phyloP scores from a whole-genome alignment of 2,329 filamentous ascomycete species.

The Chrysoporthe cubensis region DNA sequence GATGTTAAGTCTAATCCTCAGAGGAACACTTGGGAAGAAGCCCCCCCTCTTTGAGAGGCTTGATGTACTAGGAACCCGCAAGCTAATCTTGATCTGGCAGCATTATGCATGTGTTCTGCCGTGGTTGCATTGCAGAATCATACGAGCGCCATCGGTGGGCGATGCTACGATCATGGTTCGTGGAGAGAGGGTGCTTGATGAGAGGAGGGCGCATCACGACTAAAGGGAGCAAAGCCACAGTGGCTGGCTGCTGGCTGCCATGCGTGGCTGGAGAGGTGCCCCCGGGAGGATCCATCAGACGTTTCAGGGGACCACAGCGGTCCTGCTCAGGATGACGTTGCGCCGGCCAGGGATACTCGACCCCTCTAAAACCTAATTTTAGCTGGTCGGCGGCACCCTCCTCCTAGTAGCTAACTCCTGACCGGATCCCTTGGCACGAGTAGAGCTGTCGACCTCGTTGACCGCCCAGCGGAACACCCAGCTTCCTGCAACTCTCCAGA shows the following conservation, averaged over 20 bases:
- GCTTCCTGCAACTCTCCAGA: neutral
- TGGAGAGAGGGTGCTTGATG: too few relatives aligned
- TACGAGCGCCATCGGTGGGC: too few relatives aligned
- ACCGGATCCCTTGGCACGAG: neutral
- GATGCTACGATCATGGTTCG: too few relatives aligned
- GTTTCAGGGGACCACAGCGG: neutral
- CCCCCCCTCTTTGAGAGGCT: too few relatives aligned
- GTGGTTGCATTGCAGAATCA: neutral
- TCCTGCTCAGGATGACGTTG: conserved; percentile 17
- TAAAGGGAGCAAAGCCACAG: neutral
- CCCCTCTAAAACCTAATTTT: conserved; percentile 17
- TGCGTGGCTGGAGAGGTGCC: neutral
- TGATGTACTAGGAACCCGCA: neutral
- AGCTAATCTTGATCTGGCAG: neutral
- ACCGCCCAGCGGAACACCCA: conserved; percentile 11
- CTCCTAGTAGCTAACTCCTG: neutral
- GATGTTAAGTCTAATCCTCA: too few relatives aligned
- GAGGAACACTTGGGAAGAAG: neutral
- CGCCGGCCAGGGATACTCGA: conserved; percentile 9
- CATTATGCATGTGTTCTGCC: neutral
- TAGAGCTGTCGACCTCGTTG: conserved; percentile 2
- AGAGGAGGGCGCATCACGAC: neutral
- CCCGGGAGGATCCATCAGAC: neutral
- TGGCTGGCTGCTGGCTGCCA: neutral
- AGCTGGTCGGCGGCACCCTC: neutral